A percentile compares a stretch with the other conserved stretches of the same genome.
Evolutionary conservation across 2,329 filamentous ascomycete genomes (phyloP).

Genomic region (Helotiales sp.): DNA sequence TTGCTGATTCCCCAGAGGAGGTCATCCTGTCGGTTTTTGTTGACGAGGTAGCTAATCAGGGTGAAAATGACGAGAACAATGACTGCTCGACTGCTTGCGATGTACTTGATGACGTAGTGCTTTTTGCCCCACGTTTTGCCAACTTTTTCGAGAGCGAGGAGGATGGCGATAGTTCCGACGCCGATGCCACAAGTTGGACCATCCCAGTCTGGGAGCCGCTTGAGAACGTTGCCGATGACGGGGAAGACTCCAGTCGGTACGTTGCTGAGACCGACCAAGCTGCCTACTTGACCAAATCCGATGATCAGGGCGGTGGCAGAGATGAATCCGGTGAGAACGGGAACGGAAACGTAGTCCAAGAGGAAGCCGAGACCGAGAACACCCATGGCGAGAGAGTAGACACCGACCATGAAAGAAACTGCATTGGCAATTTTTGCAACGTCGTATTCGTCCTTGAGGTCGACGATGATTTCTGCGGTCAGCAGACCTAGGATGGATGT

Average conservation of each 20-base stretch:
- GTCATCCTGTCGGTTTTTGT: slow-evolving; percentile 51
- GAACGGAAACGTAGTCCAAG: slow-evolving; percentile 68
- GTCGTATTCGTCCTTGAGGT: slow-evolving; percentile 56
- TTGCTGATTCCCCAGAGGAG: slow-evolving; percentile 61
- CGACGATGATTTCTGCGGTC: slow-evolving; percentile 63
- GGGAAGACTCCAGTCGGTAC: slow-evolving; percentile 58
- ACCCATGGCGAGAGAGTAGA: slow-evolving; percentile 63
- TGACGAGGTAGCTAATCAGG: slow-evolving; percentile 65
- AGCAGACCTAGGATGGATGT: slow-evolving; percentile 68
- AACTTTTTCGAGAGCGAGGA: slow-evolving; percentile 60
- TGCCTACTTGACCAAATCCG: slow-evolving; percentile 62
- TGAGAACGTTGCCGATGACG: slow-evolving; percentile 64
- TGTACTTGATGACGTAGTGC: slow-evolving; percentile 61
- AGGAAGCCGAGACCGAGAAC: slow-evolving; percentile 68
- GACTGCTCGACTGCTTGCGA: slow-evolving; percentile 65
- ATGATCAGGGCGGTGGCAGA: slow-evolving; percentile 70
- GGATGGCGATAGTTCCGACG: slow-evolving; percentile 54
- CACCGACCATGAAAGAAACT: slow-evolving; percentile 66
- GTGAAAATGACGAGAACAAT: slow-evolving; percentile 66
- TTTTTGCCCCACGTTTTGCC: slow-evolving; percentile 64
- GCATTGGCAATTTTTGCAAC: slow-evolving; percentile 63
- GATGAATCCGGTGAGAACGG: slow-evolving; percentile 68
- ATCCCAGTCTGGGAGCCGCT: slow-evolving; percentile 59
- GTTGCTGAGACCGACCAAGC: slow-evolving; percentile 43
- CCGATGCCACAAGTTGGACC: slow-evolving; percentile 64